Conservation (phyloP, 352 stramenopile genomes). For the Thalassiosira allenii region DNA sequence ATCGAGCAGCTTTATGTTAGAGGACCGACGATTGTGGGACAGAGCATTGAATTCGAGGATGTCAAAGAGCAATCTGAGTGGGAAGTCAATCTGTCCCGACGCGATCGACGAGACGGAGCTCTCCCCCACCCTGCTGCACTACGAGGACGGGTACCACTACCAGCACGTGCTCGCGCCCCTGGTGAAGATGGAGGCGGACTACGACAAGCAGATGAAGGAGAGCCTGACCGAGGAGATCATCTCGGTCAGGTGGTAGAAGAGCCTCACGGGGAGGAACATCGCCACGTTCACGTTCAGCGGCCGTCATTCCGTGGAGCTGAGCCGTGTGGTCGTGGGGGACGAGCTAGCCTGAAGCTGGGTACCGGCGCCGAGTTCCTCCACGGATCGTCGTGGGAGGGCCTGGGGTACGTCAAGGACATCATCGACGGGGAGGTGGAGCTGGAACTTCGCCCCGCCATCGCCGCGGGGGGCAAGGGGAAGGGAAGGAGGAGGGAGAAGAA, state of each 20-base stretch:
- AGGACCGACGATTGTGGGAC: too few relatives aligned
- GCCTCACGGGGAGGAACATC: conserved; percentile 96
- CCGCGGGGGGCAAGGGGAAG: conserved; percentile 24
- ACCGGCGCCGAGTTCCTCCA: conserved; percentile 83
- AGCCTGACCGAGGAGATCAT: conserved; percentile 93
- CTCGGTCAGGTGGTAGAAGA: conserved; percentile 93
- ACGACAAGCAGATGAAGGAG: conserved; percentile 99
- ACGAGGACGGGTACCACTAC: conserved; percentile 99
- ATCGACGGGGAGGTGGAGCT: conserved; percentile 88
- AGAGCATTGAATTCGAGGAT: too few relatives aligned
- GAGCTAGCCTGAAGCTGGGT: conserved; percentile 95
- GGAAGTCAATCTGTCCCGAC: conserved; percentile 88
- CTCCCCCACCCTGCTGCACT: conserved; percentile 89
- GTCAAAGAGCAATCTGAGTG: too few relatives aligned
- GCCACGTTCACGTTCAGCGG: conserved; percentile 93
- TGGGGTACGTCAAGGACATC: conserved; percentile 93
- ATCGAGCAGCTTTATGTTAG: too few relatives aligned
- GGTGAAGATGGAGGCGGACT: conserved; percentile 99
- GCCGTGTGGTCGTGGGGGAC: conserved; percentile 93
- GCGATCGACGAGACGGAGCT: conserved; percentile 89
- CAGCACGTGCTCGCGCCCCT: conserved; percentile 99
- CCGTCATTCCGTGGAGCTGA: conserved; percentile 86
- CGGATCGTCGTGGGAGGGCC: conserved; percentile 92
- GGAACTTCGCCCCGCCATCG: conserved; percentile 68
- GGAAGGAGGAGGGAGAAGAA: conserved; percentile 26